Conservation (phyloP, 2,329 filamentous ascomycete species). For the Colletotrichum sublineola region DNA sequence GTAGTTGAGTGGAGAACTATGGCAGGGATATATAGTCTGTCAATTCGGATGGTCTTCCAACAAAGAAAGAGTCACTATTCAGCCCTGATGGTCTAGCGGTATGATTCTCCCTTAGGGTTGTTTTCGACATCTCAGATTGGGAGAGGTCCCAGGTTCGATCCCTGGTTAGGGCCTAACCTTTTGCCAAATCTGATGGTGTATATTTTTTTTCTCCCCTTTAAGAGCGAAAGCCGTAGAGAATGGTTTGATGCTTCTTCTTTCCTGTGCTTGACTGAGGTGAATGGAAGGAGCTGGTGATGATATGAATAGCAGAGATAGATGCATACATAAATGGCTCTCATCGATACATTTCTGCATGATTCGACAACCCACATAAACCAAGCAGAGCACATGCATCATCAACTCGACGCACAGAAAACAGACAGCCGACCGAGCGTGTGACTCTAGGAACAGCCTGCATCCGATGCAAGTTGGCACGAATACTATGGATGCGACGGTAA, state of each 20-base stretch:
- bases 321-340: too few relatives aligned
- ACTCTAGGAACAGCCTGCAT: neutral
- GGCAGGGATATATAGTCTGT: accelerated
- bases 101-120: conserved; percentile 41
- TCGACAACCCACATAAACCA: neutral
- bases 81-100: conserved; percentile 41
- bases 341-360: neutral
- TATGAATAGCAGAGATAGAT: neutral
- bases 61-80: neutral
- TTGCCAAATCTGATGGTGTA: neutral
- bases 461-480: neutral
- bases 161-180: conserved; percentile 35
- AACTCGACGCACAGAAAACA: neutral
- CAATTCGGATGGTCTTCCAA: accelerated
- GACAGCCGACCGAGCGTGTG: neutral
- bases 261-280: neutral
- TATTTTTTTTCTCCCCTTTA: neutral
- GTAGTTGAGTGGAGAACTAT: accelerated
- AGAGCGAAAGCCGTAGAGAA: too few relatives aligned
- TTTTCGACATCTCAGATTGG: neutral
- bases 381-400: neutral
- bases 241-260: neutral
- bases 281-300: neutral
- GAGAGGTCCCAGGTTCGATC: conserved; percentile 41
- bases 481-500: neutral